These are phyloP conservation scores for Tulasnella sp. DNA, from an alignment of 768 basidiomycete species.

Conservation along the genomic window DNA sequence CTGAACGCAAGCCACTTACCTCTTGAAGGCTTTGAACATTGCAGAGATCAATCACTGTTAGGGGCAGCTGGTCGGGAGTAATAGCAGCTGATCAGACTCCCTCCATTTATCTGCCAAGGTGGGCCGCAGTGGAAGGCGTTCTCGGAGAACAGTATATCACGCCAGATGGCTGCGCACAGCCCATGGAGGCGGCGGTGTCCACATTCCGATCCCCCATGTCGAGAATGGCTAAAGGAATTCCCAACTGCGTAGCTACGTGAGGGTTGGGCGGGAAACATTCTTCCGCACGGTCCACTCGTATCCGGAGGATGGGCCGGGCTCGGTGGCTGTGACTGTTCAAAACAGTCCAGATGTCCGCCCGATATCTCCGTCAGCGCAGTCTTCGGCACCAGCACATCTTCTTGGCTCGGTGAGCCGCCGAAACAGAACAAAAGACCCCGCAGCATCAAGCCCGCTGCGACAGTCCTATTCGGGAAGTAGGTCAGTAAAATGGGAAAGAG, in stretches of 20 bases:
- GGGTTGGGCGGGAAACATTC: not conserved
- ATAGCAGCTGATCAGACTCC: not conserved
- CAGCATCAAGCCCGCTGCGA: not conserved
- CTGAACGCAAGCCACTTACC: not conserved
- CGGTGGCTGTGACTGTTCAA: not conserved
- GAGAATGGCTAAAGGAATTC: not conserved
- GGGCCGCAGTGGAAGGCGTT: not conserved
- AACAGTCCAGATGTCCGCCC: not conserved
- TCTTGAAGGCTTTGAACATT: not conserved
- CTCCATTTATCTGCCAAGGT: not conserved
- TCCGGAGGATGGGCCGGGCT: not conserved
- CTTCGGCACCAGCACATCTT: not conserved
- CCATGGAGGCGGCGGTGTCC: not conserved
- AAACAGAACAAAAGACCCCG: not conserved
- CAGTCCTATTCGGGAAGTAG: not conserved
- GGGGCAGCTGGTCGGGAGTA: not conserved
- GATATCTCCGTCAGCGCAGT: not conserved
- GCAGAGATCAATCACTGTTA: not conserved
- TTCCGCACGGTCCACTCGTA: not conserved
- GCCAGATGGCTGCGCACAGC: not conserved
- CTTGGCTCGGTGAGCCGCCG: not conserved
- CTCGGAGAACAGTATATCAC: not conserved
- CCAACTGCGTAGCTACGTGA: not conserved
- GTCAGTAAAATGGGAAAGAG: not conserved
- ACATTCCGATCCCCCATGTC: not conserved